Conservation (phyloP, 805 yeast species). For the Cyberlindnera misumaiensis region DNA sequence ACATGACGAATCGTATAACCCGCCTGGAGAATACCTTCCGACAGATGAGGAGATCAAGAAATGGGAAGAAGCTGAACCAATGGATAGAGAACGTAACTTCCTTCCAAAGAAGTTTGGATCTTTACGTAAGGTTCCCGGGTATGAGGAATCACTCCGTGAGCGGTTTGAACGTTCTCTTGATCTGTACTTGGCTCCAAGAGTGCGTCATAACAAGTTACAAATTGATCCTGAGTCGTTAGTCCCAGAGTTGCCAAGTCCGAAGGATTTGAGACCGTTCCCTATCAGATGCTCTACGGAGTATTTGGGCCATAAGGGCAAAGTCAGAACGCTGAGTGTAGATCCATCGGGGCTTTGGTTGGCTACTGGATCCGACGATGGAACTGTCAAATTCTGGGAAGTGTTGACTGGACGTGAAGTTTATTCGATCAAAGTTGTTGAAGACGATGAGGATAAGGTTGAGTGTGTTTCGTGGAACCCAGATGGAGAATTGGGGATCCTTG, state of each 20-base stretch:
- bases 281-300: constrained; percentile 78
- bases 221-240: constrained; percentile 94
- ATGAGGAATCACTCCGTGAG: constrained; percentile 78
- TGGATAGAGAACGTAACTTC: constrained; percentile 72
- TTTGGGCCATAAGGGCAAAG: constrained; percentile 76
- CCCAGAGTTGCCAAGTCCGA: constrained; percentile 95
- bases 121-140: constrained; percentile 90
- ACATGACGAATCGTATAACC: constrained; percentile 92
- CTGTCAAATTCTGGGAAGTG: constrained; percentile 94
- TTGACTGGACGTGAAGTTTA: constrained; percentile 91
- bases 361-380: constrained; percentile 96
- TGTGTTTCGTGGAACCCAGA: constrained; percentile 88
- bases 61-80: constrained; percentile 65
- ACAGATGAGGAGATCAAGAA: constrained; percentile 68
- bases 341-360: constrained; percentile 94
- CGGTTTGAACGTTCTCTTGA: constrained; percentile 92
- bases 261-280: constrained; percentile 96
- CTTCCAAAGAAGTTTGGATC: constrained; percentile 77
- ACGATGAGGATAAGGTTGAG: constrained; percentile 75
- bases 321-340: constrained; percentile 78
- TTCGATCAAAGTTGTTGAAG: constrained; percentile 48
- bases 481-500: constrained; percentile 64
- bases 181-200: constrained; percentile 92
- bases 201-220: constrained; percentile 80
- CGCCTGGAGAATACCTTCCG: constrained; percentile 90